phyloP scores from a whole-genome alignment of 2,329 filamentous ascomycete genomes.

The Westerdykella ornata region DNA sequence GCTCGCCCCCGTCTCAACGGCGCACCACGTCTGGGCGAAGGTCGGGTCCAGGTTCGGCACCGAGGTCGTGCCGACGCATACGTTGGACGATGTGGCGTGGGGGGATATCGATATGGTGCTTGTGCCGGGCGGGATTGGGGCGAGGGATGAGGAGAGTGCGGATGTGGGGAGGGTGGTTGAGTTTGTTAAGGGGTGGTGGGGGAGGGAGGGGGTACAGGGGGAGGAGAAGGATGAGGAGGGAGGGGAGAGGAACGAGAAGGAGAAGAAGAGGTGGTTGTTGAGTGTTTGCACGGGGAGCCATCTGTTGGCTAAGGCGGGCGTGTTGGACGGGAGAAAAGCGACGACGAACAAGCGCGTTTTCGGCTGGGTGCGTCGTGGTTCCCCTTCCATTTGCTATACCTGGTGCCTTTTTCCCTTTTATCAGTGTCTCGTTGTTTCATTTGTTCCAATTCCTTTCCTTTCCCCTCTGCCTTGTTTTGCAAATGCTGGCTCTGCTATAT shows the following conservation, averaged over 20 bases:
- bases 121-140: constrained; percentile 58
- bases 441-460: not conserved
- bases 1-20: constrained; percentile 32
- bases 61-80: constrained; percentile 47
- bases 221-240: constrained; percentile 34
- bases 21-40: constrained; percentile 7
- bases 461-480: not conserved
- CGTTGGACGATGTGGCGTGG: constrained; percentile 46
- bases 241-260: constrained; percentile 32
- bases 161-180: constrained; percentile 35
- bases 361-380: constrained; percentile 28
- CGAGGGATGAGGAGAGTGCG: constrained; percentile 21
- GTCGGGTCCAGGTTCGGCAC: constrained; percentile 29
- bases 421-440: not conserved
- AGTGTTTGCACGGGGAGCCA: constrained; percentile 62
- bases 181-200: constrained; percentile 44
- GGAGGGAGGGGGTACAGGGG: constrained; percentile 22
- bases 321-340: constrained; percentile 54
- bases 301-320: constrained; percentile 52
- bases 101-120: constrained; percentile 54
- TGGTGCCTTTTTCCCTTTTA: not conserved
- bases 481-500: not conserved
- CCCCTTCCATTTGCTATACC: too few species aligned
- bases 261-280: constrained; percentile 50
- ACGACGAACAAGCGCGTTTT: constrained; percentile 62